Evolutionary conservation across 495 filamentous ascomycete species (phyloP), one percentile per base, ranked within the genome.

Genomic region (Poronia punctata): DNA sequence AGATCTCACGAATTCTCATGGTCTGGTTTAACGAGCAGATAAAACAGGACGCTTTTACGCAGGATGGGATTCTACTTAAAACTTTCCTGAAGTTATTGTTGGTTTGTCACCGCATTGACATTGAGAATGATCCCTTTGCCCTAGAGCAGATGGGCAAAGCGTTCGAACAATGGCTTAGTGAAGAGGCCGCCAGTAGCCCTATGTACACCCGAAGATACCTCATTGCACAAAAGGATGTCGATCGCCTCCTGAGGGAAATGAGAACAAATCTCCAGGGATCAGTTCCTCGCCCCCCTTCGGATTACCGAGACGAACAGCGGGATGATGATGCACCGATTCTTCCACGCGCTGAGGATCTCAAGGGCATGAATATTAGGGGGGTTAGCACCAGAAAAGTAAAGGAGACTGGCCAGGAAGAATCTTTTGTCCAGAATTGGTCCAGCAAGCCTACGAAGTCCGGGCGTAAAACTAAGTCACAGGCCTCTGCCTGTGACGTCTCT

Each of bases 1-100:
- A 40, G 5, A 23, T 53, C 2, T 47, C 66, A 24, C 36, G 46
- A 5, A 32, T 32, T 19, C 48, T 56, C 29, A 44, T 60, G 38
- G 33, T 24, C 43, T 67, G 65, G 65, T 53, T 68, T 5, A 42
- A 53, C 34, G 49, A 50, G 15, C 55, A 54, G 10, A 57, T 65
- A 17, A 46, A 40, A 14, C 39, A 49, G 6, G 53, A 64, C 23
- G 39, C 44, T 4, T 9, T 38, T 7, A 29, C 25, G 18, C 57
- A 59, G 1, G 42, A 52, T 21, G 37, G 54, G 14, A 23, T 12
- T 20, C 21, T 42, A 10, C 19, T 62, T 17, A 35, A 35, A 5
- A 18, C 28, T 12, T 57, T 57, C 28, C 29, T 43, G 17, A 18
- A 36, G 7, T 20, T 57, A 12, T 31, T 57, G 6, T 32, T 51